Percentiles rank a stretch among this genome's conserved stretches.
Evolutionary conservation across 148 eudicot genomes (phyloP).

Genomic region (Rhododendron vialii): DNA sequence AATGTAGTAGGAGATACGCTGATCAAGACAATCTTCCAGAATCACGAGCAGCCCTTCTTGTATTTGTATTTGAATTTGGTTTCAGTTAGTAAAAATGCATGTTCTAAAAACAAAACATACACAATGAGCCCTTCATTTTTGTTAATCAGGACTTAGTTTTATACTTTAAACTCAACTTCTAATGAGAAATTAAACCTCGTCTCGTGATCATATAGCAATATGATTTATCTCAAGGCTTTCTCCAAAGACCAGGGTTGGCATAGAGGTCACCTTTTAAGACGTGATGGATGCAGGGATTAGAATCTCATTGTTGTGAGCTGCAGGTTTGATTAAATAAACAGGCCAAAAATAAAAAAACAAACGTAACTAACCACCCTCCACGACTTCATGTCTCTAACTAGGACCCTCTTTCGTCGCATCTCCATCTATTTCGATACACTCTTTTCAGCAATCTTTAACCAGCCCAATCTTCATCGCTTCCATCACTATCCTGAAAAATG

Average conservation of each 20-base stretch:
- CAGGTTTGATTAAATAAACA: not conserved
- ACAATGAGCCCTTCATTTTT: not conserved
- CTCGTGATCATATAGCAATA: not conserved
- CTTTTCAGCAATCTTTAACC: slow-evolving; percentile 22
- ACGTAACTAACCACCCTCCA: not conserved
- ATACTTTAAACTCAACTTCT: not conserved
- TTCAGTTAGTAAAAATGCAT: not conserved
- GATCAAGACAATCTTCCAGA: not conserved
- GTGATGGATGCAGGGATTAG: not conserved
- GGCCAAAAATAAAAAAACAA: not conserved
- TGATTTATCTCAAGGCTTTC: not conserved
- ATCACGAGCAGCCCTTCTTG: not conserved
- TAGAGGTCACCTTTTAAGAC: not conserved
- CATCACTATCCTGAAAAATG: slow-evolving; percentile 22
- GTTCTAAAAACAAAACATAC: too few relatives aligned
- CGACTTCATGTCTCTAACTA: not conserved
- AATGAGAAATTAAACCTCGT: not conserved
- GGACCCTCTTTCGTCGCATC: not conserved
- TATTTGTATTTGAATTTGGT: not conserved
- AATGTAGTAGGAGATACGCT: not conserved
- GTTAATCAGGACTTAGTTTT: not conserved
- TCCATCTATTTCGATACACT: not conserved
- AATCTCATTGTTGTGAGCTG: not conserved
- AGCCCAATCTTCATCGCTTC: slow-evolving; percentile 52
- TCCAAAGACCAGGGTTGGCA: not conserved